These are phyloP conservation scores for Simplicillium aogashimaense DNA, from an alignment of 2,329 filamentous ascomycete genomes.

Conservation along the genomic window DNA sequence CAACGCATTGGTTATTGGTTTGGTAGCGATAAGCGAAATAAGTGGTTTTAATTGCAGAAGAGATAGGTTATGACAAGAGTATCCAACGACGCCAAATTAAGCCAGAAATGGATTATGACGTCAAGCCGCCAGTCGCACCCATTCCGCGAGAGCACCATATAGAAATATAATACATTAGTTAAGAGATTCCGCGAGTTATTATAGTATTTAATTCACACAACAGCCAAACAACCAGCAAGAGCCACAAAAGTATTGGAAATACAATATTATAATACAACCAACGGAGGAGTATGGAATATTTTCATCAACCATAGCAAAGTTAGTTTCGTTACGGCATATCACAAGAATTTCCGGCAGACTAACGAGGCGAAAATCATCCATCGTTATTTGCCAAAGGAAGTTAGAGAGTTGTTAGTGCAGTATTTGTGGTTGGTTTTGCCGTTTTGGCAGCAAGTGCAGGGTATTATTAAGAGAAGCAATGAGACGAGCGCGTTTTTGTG, in stretches of 20 bases:
- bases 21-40: conserved; percentile 3
- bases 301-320: conserved; percentile 5
- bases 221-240: conserved; percentile 1
- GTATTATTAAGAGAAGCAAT: too few species aligned
- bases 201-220: conserved; percentile 6
- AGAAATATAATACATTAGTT: conserved; percentile 1
- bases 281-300: conserved; percentile 7
- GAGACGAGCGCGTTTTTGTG: too few species aligned
- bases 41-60: not conserved
- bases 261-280: conserved; percentile 5
- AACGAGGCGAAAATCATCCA: conserved; percentile 15
- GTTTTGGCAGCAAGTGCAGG: conserved; percentile 1
- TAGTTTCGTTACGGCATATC: conserved; percentile 12
- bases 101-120: not conserved
- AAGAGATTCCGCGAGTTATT: conserved; percentile 6
- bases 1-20: conserved; percentile 2
- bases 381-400: conserved; percentile 14
- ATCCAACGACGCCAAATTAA: not conserved
- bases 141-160: not conserved
- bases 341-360: conserved; percentile 12
- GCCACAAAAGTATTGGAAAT: conserved; percentile 5
- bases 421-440: conserved; percentile 16
- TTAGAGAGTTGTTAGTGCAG: conserved; percentile 13
- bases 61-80: not conserved
- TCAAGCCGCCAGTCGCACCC: not conserved